phyloP scores from a whole-genome alignment of 305 asterid genomes.

The Solanum hybrid region DNA sequence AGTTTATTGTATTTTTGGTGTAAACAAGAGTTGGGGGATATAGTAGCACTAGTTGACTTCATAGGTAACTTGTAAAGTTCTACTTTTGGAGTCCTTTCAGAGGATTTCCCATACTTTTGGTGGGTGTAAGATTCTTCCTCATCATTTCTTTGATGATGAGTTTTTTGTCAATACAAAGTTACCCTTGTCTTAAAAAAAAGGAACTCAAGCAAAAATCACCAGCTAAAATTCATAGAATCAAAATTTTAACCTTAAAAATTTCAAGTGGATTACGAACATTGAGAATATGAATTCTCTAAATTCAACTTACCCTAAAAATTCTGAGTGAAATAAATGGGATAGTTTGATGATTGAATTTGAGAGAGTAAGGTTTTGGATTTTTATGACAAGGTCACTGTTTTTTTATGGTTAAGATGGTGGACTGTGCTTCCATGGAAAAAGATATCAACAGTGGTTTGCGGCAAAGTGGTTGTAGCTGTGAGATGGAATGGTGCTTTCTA shows the following conservation, averaged over 20 bases:
- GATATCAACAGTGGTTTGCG: background rate
- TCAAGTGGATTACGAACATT: background rate
- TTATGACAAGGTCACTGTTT: background rate
- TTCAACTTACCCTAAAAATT: background rate
- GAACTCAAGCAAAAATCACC: background rate
- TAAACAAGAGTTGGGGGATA: background rate
- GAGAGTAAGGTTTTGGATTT: background rate
- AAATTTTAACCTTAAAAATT: background rate
- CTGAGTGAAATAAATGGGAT: background rate
- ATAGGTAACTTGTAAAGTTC: background rate
- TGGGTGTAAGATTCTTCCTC: no score
- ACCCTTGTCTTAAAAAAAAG: background rate
- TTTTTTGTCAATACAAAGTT: background rate
- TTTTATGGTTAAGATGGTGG: background rate
- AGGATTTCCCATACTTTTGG: background rate
- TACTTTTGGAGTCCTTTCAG: background rate
- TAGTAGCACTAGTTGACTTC: background rate
- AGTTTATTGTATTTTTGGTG: background rate
- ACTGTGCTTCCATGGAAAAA: background rate
- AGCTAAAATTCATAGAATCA: background rate
- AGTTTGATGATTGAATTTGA: background rate
- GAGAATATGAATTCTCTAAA: background rate
- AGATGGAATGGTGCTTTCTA: background rate
- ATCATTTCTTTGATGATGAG: no score
- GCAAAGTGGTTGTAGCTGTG: background rate